phyloP scores from a whole-genome alignment of 768 basidiomycete species.

The Mycena metata region DNA sequence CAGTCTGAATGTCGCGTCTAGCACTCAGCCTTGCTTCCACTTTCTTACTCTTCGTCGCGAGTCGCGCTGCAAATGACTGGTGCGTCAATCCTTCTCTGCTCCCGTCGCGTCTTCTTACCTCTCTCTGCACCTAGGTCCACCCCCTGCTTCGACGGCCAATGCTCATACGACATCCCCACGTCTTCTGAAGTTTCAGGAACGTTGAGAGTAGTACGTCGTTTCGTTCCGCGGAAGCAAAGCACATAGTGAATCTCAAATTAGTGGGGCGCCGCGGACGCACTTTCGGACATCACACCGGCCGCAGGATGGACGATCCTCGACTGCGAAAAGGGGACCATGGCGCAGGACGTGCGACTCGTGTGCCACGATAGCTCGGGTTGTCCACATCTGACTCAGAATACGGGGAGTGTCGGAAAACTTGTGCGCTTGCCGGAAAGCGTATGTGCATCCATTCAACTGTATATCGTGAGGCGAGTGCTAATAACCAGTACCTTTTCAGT shows the following conservation, averaged over 20 bases:
- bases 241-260: conserved; percentile 27
- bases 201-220: conserved; percentile 52
- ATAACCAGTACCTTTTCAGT: conserved; percentile 42
- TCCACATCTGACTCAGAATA: conserved; percentile 38
- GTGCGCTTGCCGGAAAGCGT: conserved; percentile 68
- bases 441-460: conserved; percentile 34
- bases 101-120: conserved; percentile 35
- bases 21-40: conserved; percentile 9
- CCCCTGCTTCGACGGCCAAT: conserved; percentile 46
- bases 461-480: not conserved
- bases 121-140: conserved; percentile 31
- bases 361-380: conserved; percentile 47
- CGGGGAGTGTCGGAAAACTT: conserved; percentile 58
- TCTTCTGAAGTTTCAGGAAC: conserved; percentile 49
- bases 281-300: conserved; percentile 61
- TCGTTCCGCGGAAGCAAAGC: not conserved
- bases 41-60: conserved; percentile 37
- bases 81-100: conserved; percentile 49
- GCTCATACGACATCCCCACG: conserved; percentile 36
- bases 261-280: conserved; percentile 55
- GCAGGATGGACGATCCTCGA: conserved; percentile 67
- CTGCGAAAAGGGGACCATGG: conserved; percentile 55
- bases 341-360: conserved; percentile 64
- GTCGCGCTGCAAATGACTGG: conserved; percentile 59
- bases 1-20: conserved; percentile 10